Evolutionary conservation across 2,329 filamentous ascomycete genomes (phyloP).

Genomic region (Monilinia fructicola): DNA sequence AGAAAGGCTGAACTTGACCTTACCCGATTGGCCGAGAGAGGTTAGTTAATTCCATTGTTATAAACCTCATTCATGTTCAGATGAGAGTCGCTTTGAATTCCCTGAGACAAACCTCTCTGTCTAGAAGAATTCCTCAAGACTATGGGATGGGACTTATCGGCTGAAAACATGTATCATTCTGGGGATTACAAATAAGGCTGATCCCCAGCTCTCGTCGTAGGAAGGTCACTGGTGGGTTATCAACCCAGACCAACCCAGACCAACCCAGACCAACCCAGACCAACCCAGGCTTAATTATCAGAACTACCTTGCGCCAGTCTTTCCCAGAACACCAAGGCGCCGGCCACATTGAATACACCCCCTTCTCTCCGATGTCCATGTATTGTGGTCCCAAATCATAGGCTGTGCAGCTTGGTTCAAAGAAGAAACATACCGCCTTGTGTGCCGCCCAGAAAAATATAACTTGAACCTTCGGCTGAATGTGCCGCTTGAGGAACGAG

Average conservation of each 20-base stretch:
- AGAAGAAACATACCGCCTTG: conserved; percentile 72
- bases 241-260: too few species aligned
- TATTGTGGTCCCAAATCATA: conserved; percentile 68
- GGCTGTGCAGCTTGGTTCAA: conserved; percentile 66
- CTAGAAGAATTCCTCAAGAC: background rate
- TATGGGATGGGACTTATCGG: background rate
- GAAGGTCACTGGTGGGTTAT: too few species aligned
- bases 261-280: too few species aligned
- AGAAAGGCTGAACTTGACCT: too few species aligned
- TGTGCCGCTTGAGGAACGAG: conserved; percentile 61
- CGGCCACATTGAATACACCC: conserved; percentile 56
- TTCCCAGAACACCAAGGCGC: conserved; percentile 2
- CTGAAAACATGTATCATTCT: background rate
- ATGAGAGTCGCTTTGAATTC: background rate
- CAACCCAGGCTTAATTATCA: background rate
- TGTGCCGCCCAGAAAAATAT: conserved; percentile 68
- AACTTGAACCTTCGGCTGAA: conserved; percentile 79
- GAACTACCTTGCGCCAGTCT: too few species aligned
- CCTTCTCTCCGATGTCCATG: conserved; percentile 73
- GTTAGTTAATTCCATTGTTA: too few species aligned
- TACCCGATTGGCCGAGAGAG: background rate
- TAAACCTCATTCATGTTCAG: background rate
- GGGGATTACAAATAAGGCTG: background rate
- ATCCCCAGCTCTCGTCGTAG: background rate
- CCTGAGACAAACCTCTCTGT: background rate